Percentiles rank a stretch among this genome's conserved stretches.
These are phyloP conservation scores for Hypoxylon trugodes DNA, from an alignment of 495 filamentous ascomycete genomes.

Conservation along the genomic window DNA sequence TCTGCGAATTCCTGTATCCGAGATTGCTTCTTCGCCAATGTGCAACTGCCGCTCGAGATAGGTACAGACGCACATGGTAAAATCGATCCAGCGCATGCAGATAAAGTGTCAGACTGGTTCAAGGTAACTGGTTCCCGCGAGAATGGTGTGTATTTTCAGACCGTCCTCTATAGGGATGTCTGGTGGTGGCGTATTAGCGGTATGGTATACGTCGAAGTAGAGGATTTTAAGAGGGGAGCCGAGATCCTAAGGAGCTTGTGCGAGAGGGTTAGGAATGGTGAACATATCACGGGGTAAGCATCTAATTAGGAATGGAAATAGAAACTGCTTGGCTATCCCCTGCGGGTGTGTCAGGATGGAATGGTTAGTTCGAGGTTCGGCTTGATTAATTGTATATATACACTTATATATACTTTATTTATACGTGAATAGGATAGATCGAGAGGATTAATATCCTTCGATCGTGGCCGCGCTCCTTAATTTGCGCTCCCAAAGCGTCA, in stretches of 20 bases:
- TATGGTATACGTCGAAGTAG: constrained; percentile 74
- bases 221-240: constrained; percentile 72
- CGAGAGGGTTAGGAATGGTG: constrained; percentile 59
- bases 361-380: no score
- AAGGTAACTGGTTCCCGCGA: constrained; percentile 24
- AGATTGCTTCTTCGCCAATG: constrained; percentile 65
- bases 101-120: constrained; percentile 29
- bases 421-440: no score
- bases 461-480: constrained; percentile 25
- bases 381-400: no score
- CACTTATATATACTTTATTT: no score
- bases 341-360: no score
- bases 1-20: constrained; percentile 49
- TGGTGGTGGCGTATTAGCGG: constrained; percentile 74
- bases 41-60: constrained; percentile 67
- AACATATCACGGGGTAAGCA: constrained; percentile 36
- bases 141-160: constrained; percentile 40
- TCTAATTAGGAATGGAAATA: not conserved
- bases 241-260: constrained; percentile 64
- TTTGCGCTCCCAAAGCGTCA: constrained; percentile 26
- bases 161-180: constrained; percentile 62
- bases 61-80: constrained; percentile 37
- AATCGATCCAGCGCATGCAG: constrained; percentile 20
- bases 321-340: no score
- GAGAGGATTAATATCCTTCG: constrained; percentile 20